These are phyloP conservation scores for Ophiostoma montium DNA, from an alignment of 2,329 filamentous ascomycete genomes.

Conservation along the genomic window DNA sequence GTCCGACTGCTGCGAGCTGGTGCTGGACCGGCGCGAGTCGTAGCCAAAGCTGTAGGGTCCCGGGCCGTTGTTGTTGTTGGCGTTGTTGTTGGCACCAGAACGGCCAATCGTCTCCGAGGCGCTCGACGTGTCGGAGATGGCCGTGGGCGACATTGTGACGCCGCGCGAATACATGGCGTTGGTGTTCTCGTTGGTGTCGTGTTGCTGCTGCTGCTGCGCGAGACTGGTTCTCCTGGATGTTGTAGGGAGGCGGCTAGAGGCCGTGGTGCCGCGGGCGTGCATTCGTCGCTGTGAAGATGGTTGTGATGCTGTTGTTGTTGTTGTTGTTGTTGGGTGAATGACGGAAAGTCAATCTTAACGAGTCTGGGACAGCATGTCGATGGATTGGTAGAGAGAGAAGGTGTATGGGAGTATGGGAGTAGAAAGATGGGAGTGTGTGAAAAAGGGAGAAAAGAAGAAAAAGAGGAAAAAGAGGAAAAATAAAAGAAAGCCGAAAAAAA, in stretches of 20 bases:
- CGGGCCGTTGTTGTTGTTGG: neutral
- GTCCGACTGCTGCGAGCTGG: slow-evolving; percentile 14
- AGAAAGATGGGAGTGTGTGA: too few species aligned
- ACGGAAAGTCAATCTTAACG: too few species aligned
- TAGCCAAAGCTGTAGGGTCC: neutral
- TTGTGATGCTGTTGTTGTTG: too few species aligned
- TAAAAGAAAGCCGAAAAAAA: neutral
- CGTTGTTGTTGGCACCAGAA: neutral
- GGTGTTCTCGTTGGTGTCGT: slow-evolving; percentile 6
- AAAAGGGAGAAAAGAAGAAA: neutral
- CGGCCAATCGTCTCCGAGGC: neutral
- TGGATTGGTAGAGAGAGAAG: too few species aligned
- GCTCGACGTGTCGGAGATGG: slow-evolving; percentile 8
- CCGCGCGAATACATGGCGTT: neutral
- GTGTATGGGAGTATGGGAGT: too few species aligned
- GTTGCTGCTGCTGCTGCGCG: slow-evolving; percentile 5
- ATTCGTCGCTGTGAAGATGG: too few species aligned
- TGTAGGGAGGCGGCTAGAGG: slow-evolving; percentile 1
- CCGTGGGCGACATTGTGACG: slow-evolving; percentile 4
- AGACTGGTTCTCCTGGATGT: neutral
- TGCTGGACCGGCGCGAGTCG: slow-evolving; percentile 14
- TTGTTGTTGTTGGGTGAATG: too few species aligned
- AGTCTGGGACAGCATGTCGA: too few species aligned
- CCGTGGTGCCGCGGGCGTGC: too few species aligned
- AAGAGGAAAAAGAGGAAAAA: neutral